Conservation (phyloP, 352 stramenopile species). For the Phytophthora tubulina region DNA sequence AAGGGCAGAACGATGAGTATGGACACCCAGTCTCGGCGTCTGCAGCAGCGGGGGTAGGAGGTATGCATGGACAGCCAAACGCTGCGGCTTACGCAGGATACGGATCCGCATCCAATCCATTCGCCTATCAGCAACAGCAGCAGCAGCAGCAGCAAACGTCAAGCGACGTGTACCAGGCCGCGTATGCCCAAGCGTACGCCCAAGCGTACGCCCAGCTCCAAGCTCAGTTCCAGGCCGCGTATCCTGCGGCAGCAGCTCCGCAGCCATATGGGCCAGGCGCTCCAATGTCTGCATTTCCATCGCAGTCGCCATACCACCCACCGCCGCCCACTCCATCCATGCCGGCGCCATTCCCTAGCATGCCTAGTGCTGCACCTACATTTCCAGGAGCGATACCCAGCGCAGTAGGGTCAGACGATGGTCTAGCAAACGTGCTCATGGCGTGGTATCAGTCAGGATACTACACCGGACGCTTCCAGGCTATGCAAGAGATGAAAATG, state of each 20-base stretch:
- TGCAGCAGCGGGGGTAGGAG: slow-evolving; percentile 7
- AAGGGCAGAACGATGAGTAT: slow-evolving; percentile 11
- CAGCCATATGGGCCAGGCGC: slow-evolving; percentile 27
- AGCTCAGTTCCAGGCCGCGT: slow-evolving; percentile 58
- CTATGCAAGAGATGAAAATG: slow-evolving; percentile 78
- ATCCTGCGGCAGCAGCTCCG: slow-evolving; percentile 35
- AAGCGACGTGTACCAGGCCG: slow-evolving; percentile 67
- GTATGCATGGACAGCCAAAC: slow-evolving; percentile 26
- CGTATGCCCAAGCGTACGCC: slow-evolving; percentile 63
- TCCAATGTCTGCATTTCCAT: slow-evolving; percentile 27
- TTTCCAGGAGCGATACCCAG: slow-evolving; percentile 28
- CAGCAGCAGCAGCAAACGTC: slow-evolving; percentile 29
- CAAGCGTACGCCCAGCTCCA: slow-evolving; percentile 63
- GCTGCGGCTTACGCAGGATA: slow-evolving; percentile 15
- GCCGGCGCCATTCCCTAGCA: slow-evolving; percentile 40
- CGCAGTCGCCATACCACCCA: slow-evolving; percentile 42
- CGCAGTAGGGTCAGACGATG: slow-evolving; percentile 49
- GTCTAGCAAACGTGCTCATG: slow-evolving; percentile 76
- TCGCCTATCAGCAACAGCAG: slow-evolving; percentile 26
- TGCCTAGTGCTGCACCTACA: slow-evolving; percentile 28
- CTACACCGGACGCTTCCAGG: slow-evolving; percentile 82
- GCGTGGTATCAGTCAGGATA: slow-evolving; percentile 91
- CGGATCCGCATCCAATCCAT: slow-evolving; percentile 18
- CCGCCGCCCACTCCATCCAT: slow-evolving; percentile 33
- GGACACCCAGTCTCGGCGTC: not conserved